Percentiles rank a stretch among this genome's conserved stretches.
phyloP scores from a whole-genome alignment of 2,329 filamentous ascomycete genomes.

The Penicillium griseofulvum region DNA sequence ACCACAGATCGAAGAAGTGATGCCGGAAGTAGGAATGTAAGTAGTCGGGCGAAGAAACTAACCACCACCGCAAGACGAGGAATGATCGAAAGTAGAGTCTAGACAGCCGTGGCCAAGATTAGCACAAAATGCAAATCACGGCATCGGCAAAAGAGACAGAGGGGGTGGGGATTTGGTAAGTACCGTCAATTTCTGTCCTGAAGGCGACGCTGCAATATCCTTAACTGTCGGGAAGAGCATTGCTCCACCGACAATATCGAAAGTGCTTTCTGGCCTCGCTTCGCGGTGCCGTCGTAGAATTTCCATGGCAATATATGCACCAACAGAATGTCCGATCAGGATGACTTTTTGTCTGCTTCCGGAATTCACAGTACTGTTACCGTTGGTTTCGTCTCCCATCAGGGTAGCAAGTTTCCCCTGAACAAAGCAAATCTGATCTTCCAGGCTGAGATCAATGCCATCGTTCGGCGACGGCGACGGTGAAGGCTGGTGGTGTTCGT shows the following conservation, averaged over 20 bases:
- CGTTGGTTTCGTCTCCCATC: conserved; percentile 21
- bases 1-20: conserved; percentile 44
- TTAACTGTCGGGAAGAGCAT: conserved; percentile 72
- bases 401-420: conserved; percentile 44
- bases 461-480: neutral
- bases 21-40: conserved; percentile 45
- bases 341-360: conserved; percentile 48
- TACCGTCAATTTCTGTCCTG: conserved; percentile 54
- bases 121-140: neutral
- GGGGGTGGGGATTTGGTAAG: conserved; percentile 12
- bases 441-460: conserved; percentile 32
- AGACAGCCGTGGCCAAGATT: neutral
- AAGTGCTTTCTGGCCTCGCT: conserved; percentile 13
- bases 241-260: conserved; percentile 53
- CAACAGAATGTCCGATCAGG: conserved; percentile 72
- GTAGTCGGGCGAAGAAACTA: conserved; percentile 40
- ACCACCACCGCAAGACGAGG: conserved; percentile 40
- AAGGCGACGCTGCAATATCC: conserved; percentile 64
- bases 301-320: conserved; percentile 69
- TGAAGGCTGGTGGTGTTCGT: conserved; percentile 1
- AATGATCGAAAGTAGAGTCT: conserved; percentile 35
- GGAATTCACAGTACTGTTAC: neutral
- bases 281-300: conserved; percentile 58
- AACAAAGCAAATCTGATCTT: conserved; percentile 52
- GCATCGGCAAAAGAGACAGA: neutral